Percentiles rank a stretch among this genome's conserved stretches.
phyloP scores from a whole-genome alignment of 1,139 yeast genomes.

The Zygosaccharomyces sapae region DNA sequence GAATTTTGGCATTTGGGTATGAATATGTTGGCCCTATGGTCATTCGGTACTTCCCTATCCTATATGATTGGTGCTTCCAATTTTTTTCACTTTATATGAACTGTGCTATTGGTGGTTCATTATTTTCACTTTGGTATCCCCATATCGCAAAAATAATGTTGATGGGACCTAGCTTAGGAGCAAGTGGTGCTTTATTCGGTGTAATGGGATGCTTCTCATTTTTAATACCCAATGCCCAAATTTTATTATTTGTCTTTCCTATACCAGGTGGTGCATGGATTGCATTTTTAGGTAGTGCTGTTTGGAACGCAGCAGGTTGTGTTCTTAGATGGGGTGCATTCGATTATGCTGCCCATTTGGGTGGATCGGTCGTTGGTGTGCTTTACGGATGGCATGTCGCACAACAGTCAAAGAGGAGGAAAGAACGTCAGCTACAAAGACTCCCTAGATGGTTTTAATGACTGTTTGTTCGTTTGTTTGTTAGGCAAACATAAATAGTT shows the following conservation, averaged over 20 bases:
- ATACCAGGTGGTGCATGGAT: slow-evolving; percentile 90
- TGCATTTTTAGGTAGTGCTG: slow-evolving; percentile 67
- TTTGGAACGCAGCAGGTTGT: slow-evolving; percentile 71
- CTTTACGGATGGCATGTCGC: slow-evolving; percentile 64
- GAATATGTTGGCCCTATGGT: slow-evolving; percentile 84
- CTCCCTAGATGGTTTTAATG: slow-evolving; percentile 24
- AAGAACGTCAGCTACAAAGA: slow-evolving; percentile 34
- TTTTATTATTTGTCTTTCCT: slow-evolving; percentile 77
- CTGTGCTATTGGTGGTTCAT: slow-evolving; percentile 73
- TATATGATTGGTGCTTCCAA: slow-evolving; percentile 64
- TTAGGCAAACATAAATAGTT: too few species aligned
- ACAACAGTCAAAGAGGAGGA: slow-evolving; percentile 43
- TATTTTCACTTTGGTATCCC: slow-evolving; percentile 69
- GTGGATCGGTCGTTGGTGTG: slow-evolving; percentile 77
- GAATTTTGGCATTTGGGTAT: slow-evolving; percentile 72
- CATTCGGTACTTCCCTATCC: slow-evolving; percentile 76
- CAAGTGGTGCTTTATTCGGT: slow-evolving; percentile 87
- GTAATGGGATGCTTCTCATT: slow-evolving; percentile 80
- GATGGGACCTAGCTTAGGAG: slow-evolving; percentile 73
- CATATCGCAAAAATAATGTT: slow-evolving; percentile 47
- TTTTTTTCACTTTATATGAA: slow-evolving; percentile 71
- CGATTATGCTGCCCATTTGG: slow-evolving; percentile 92
- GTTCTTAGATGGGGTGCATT: slow-evolving; percentile 69
- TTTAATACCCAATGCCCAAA: slow-evolving; percentile 70
- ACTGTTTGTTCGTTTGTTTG: neutral